Conservation (phyloP, 805 yeast genomes). For the Blastobotrys chiropterorum region DNA sequence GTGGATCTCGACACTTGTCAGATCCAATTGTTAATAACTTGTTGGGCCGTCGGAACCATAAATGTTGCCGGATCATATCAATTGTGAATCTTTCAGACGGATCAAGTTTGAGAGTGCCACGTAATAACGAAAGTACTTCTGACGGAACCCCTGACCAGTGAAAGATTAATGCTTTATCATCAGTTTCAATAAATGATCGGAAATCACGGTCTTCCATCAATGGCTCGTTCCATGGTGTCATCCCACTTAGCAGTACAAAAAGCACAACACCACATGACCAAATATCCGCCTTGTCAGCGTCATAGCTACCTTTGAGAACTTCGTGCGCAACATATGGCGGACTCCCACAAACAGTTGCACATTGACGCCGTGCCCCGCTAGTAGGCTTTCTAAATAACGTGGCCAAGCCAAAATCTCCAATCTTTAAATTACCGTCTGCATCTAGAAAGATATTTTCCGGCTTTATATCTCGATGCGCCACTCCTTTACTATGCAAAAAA, state of each 20-base stretch:
- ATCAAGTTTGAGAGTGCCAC: slow-evolving; percentile 47
- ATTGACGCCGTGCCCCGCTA: slow-evolving; percentile 51
- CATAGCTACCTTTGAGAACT: slow-evolving; percentile 54
- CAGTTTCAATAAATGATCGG: slow-evolving; percentile 34
- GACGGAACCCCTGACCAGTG: slow-evolving; percentile 55
- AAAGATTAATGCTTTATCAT: slow-evolving; percentile 39
- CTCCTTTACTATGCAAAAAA: slow-evolving; percentile 75
- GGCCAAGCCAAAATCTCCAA: slow-evolving; percentile 90
- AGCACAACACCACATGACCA: slow-evolving; percentile 88
- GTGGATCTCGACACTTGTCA: slow-evolving; percentile 51
- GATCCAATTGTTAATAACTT: slow-evolving; percentile 36
- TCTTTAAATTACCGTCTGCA: slow-evolving; percentile 47
- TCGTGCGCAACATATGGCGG: slow-evolving; percentile 96
- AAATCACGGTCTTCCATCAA: slow-evolving; percentile 43
- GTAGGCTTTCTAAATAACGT: slow-evolving; percentile 40
- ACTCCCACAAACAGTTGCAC: slow-evolving; percentile 65
- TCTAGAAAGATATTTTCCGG: slow-evolving; percentile 86
- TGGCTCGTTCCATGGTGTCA: slow-evolving; percentile 73
- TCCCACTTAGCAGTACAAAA: slow-evolving; percentile 58
- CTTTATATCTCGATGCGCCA: slow-evolving; percentile 90
- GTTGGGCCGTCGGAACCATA: slow-evolving; percentile 48
- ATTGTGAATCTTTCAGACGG: slow-evolving; percentile 41
- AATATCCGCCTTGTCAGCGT: slow-evolving; percentile 75
- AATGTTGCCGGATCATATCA: slow-evolving; percentile 41
- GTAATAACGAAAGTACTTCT: slow-evolving; percentile 43